A percentile compares a stretch with the other conserved stretches of the same genome.
phyloP scores from a whole-genome alignment of 345 rosid genomes.

The Raphanus raphanistrum region DNA sequence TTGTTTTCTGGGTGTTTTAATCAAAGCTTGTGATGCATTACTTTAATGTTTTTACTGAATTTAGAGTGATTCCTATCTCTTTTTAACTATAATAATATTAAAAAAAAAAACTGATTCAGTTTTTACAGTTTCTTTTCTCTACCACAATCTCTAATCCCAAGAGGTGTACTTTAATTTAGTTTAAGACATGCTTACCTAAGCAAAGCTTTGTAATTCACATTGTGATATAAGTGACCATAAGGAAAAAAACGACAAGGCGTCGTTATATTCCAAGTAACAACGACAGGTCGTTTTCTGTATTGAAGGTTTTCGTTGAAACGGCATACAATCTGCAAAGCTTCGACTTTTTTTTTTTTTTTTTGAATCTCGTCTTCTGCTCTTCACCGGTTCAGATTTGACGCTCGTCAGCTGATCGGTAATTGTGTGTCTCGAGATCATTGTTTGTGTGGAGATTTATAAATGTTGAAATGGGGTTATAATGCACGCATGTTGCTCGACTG shows the following conservation, averaged over 20 bases:
- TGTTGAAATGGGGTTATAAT: neutral
- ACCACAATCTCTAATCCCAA: neutral
- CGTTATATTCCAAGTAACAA: neutral
- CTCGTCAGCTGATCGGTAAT: neutral
- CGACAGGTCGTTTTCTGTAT: neutral
- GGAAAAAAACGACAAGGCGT: neutral
- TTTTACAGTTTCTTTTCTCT: neutral
- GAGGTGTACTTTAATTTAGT: slow-evolving; percentile 24
- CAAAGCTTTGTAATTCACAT: slow-evolving; percentile 53
- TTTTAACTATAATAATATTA: neutral
- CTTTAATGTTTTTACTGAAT: slow-evolving; percentile 16
- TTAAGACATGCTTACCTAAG: slow-evolving; percentile 62
- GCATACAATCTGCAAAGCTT: slow-evolving; percentile 2
- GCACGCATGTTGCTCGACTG: slow-evolving; percentile 32
- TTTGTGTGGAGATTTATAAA: neutral
- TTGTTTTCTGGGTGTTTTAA: neutral
- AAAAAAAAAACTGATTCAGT: neutral
- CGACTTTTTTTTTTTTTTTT: neutral
- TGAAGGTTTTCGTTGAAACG: slow-evolving; percentile 4
- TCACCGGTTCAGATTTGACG: slow-evolving; percentile 28
- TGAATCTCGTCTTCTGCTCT: neutral
- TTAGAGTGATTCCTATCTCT: neutral
- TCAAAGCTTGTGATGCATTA: slow-evolving; percentile 4
- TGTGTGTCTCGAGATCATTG: neutral
- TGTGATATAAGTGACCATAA: slow-evolving; percentile 51